Percentiles rank a stretch among this genome's conserved stretches.
phyloP scores from a whole-genome alignment of 495 filamentous ascomycete species.

The Choiromyces venosus region DNA sequence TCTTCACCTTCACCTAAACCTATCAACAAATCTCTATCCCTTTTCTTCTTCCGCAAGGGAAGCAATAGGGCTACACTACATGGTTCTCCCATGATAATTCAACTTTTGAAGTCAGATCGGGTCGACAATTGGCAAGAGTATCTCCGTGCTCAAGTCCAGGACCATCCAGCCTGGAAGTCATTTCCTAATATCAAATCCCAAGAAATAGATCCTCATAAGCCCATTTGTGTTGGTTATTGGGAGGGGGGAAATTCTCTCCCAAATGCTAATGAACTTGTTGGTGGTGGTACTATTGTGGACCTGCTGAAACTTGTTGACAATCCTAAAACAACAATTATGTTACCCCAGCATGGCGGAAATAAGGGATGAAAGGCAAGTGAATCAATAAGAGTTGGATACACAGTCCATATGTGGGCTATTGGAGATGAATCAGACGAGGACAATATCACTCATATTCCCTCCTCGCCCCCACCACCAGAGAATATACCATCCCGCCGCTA shows the following conservation, averaged over 20 bases:
- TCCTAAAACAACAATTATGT: neutral
- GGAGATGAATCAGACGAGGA: neutral
- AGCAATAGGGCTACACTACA: too few relatives aligned
- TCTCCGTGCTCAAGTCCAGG: neutral
- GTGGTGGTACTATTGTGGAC: neutral
- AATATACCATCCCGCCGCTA: too few relatives aligned
- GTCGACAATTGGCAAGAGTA: neutral
- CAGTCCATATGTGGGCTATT: neutral
- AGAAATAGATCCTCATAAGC: neutral
- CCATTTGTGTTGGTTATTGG: neutral
- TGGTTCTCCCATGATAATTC: too few relatives aligned
- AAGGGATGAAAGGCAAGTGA: neutral
- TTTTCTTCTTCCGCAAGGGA: too few relatives aligned
- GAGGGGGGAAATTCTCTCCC: neutral
- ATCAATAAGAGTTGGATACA: neutral
- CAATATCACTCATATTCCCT: too few relatives aligned
- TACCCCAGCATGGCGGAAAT: neutral
- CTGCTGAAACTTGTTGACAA: neutral
- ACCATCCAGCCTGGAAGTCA: neutral
- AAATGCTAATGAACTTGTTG: neutral
- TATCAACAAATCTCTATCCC: too few relatives aligned
- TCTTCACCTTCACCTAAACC: too few relatives aligned
- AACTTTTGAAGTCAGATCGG: neutral
- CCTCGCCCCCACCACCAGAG: too few relatives aligned
- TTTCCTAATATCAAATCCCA: neutral